Percentiles rank a stretch among this genome's conserved stretches.
phyloP scores from a whole-genome alignment of 108 stramenopile genomes.

The Skeletonema costatum region DNA sequence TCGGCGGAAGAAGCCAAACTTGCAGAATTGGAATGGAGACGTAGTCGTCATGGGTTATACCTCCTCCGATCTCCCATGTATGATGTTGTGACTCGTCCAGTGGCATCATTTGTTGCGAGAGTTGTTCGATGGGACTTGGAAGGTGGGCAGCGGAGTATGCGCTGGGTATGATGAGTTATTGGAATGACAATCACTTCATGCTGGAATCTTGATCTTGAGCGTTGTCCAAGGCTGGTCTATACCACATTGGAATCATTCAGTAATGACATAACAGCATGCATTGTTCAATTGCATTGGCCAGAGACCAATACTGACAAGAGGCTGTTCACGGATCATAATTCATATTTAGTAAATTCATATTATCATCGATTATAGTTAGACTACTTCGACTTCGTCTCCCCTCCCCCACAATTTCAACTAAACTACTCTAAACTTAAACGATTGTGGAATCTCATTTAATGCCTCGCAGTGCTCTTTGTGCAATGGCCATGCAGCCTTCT shows the following conservation, averaged over 20 bases:
- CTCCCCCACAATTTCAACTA: too few relatives aligned
- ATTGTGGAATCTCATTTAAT: too few relatives aligned
- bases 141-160: constrained; percentile 34
- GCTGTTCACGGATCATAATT: too few relatives aligned
- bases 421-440: too few relatives aligned
- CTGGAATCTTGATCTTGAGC: constrained; percentile 39
- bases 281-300: too few relatives aligned
- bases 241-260: too few relatives aligned
- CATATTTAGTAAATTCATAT: too few relatives aligned
- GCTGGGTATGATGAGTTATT: constrained; percentile 47
- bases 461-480: background rate
- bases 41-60: constrained; percentile 26
- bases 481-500: background rate
- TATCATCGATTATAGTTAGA: too few relatives aligned
- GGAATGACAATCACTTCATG: constrained; percentile 44
- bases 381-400: too few relatives aligned
- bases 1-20: constrained; percentile 29
- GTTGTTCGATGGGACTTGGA: constrained; percentile 36
- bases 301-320: too few relatives aligned
- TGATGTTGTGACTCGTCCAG: constrained; percentile 26
- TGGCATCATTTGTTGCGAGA: constrained; percentile 16
- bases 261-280: too few relatives aligned
- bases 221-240: too few relatives aligned
- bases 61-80: constrained; percentile 47
- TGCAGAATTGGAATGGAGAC: constrained; percentile 38